phyloP scores from a whole-genome alignment of 176 grass and related monocot species.

The Typha latifolia region DNA sequence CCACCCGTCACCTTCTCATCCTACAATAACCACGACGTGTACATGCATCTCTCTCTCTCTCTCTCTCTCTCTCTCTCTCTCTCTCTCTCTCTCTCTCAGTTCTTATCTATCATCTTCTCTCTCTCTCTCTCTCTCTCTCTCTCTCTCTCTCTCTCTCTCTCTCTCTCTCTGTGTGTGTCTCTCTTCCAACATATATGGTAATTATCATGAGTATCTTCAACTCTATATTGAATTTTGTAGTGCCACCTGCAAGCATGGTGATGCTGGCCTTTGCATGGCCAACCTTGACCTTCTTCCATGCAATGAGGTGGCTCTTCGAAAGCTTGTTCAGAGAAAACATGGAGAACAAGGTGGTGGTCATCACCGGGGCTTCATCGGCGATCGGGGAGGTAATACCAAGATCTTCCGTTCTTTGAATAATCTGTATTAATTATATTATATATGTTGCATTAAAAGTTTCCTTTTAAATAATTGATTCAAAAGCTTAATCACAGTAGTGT shows the following conservation, averaged over 20 bases:
- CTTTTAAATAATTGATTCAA: no score
- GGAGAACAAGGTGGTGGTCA: conserved; percentile 64
- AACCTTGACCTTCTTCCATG: conserved; percentile 55
- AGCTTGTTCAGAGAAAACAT: conserved; percentile 52
- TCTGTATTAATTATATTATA: no score
- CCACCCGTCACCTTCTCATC: no score
- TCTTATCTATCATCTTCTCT: background rate
- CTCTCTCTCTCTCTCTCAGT: background rate
- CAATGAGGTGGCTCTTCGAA: conserved; percentile 47
- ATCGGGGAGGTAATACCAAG: conserved; percentile 46
- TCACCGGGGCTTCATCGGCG: conserved; percentile 74
- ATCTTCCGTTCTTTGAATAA: no score
- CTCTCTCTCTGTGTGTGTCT: background rate
- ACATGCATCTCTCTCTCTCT: background rate
- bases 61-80: background rate
- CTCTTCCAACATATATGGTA: no score
- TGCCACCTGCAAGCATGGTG: conserved; percentile 89
- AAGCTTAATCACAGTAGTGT: no score
- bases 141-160: background rate
- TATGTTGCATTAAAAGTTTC: no score
- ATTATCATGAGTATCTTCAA: conserved; percentile 39
- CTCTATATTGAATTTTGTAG: conserved; percentile 57
- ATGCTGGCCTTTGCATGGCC: conserved; percentile 89
- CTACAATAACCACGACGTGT: no score
- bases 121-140: background rate